Base-by-base conservation (phyloP, 2,329 filamentous ascomycete genomes). In the Scleromitrula shiraiana region DNA sequence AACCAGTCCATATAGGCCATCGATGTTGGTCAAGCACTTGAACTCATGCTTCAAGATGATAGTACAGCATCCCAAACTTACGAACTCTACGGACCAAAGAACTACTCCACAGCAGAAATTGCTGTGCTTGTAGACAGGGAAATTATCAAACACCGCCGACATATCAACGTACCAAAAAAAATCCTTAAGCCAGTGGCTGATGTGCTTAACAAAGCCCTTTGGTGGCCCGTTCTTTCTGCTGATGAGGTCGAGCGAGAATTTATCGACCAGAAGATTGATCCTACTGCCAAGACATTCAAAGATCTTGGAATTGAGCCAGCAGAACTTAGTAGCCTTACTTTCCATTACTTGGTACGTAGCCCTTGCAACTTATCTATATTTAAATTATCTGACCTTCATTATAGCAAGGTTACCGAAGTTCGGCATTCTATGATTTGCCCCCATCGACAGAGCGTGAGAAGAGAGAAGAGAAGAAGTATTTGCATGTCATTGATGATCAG, bases 401-500 rank as follows among this genome's bases (percentile, higher is more conserved):
- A 57, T 59, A 91, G 87, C 85, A 94, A 85, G 85, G 82, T 67
- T 96, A 88, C 76, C 85, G 93, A 65, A 91, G 86, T 70, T 79
- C 85, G 50, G 79, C 82, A 62, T 93, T 83, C 78, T 95, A 94
- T 69, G 91, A 98, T 65, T 76, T 97, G 57, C 93, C 93, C 42
- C 91, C 93, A 41, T 83, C 91, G 62, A 96, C 91, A 27, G 91
- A 96, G 72, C 86, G 85, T 68, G 93, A 98, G 76, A 93, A 83
- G 77, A 77, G 79, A 61, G 90, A 97, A 68, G 90, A 97, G 70
- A 93, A 83, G 78, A 93, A 96, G 76, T 98, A 95, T 68, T 73
- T 97, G 67, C 93, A 98, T 68, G 90, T 98, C 53, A 73, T 88
- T 64, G 88, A 95, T 66, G 84, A 93, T 67, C 80, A 89, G 75